phyloP scores from a whole-genome alignment of 257 asterid genomes.

The Pogostemon cablin region DNA sequence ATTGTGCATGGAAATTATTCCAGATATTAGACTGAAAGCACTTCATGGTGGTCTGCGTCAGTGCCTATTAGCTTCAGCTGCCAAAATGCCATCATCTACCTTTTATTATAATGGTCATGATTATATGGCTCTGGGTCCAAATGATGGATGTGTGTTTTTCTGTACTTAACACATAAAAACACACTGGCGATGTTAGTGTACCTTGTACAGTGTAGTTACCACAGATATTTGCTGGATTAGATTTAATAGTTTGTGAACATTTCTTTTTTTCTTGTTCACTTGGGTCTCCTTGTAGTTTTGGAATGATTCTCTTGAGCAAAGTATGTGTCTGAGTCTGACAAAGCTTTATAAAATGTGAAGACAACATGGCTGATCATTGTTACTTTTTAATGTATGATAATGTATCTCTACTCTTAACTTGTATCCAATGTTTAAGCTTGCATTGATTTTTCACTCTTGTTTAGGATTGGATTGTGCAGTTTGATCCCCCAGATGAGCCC shows the following conservation, averaged over 20 bases:
- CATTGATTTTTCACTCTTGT: conserved; percentile 13
- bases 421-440: not conserved
- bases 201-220: too few relatives aligned
- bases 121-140: too few relatives aligned
- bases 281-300: not conserved
- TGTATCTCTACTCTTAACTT: not conserved
- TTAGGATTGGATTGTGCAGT: conserved; percentile 99
- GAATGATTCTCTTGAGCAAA: not conserved
- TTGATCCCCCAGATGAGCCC: conserved; percentile 97
- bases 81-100: not conserved
- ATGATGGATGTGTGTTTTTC: too few relatives aligned
- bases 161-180: too few relatives aligned
- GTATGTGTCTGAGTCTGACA: not conserved
- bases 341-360: not conserved
- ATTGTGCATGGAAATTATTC: too few relatives aligned
- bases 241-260: not conserved
- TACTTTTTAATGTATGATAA: not conserved
- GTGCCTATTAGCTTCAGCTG: not conserved
- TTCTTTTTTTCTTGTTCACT: not conserved
- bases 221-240: too few relatives aligned
- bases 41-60: not conserved
- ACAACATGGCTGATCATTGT: not conserved
- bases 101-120: too few relatives aligned
- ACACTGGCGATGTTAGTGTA: too few relatives aligned
- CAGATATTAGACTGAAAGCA: not conserved